phyloP scores from a whole-genome alignment of 768 basidiomycete genomes.

The Phaeotremella skinneri region DNA sequence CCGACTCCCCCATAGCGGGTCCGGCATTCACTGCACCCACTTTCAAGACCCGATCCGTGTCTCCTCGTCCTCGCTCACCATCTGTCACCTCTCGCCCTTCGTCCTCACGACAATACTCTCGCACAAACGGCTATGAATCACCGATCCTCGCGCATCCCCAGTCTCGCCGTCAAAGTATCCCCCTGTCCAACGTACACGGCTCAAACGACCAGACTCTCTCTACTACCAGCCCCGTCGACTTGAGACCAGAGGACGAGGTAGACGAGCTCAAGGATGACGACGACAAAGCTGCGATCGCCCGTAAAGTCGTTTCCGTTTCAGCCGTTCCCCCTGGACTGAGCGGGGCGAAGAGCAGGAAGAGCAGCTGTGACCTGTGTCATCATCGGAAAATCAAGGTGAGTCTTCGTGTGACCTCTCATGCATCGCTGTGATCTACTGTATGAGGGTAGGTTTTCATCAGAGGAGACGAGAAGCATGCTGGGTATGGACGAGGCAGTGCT shows the following conservation, averaged over 20 bases:
- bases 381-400: conserved; percentile 40
- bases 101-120: conserved; percentile 6
- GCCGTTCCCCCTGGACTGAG: background rate
- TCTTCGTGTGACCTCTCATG: too few species aligned
- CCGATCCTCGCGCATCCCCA: background rate
- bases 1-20: background rate
- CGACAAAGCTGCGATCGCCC: background rate
- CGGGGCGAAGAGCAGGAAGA: conserved; percentile 34
- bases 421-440: too few species aligned
- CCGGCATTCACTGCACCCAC: background rate
- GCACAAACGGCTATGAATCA: background rate
- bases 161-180: background rate
- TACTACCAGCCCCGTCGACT: background rate
- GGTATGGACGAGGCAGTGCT: too few species aligned
- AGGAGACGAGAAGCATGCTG: too few species aligned
- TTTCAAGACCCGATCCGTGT: background rate
- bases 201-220: conserved; percentile 6
- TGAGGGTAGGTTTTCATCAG: too few species aligned
- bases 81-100: background rate
- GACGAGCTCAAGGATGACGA: conserved; percentile 1
- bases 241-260: conserved; percentile 1
- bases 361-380: conserved; percentile 40
- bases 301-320: background rate
- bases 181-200: conserved; percentile 2
- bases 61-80: background rate